These are phyloP conservation scores for Asterella californica DNA, from an alignment of 225 moss, liverwort and hornwort species.

Conservation along the genomic window DNA sequence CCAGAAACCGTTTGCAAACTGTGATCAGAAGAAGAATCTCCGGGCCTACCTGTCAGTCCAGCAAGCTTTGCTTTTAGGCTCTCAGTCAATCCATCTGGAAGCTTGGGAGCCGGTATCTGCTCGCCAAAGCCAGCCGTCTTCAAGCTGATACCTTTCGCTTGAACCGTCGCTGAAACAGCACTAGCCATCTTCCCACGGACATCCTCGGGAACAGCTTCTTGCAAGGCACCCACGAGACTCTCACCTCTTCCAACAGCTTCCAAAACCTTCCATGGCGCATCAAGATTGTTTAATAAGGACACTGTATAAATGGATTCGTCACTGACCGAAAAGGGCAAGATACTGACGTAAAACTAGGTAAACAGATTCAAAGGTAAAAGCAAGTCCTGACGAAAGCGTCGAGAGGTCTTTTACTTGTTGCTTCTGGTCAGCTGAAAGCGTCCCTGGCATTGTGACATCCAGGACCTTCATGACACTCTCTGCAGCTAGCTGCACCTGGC, in stretches of 20 bases:
- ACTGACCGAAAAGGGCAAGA: neutral
- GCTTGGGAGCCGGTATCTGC: constrained; percentile 42
- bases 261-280: constrained; percentile 60
- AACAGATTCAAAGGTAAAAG: neutral
- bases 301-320: neutral
- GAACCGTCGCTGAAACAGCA: constrained; percentile 82
- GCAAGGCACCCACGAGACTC: constrained; percentile 69
- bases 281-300: neutral
- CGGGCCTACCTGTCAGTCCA: constrained; percentile 37
- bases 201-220: constrained; percentile 97
- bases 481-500: constrained; percentile 59
- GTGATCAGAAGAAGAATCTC: constrained; percentile 18
- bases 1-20: no score
- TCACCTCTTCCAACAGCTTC: constrained; percentile 82
- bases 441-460: constrained; percentile 94
- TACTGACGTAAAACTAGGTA: neutral
- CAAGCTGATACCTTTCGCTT: constrained; percentile 61
- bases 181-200: constrained; percentile 74
- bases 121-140: constrained; percentile 66
- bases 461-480: constrained; percentile 95
- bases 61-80: constrained; percentile 52
- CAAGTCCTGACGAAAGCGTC: no score
- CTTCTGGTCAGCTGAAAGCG: constrained; percentile 65
- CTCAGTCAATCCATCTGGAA: constrained; percentile 55
- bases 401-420: constrained; percentile 43